Evolutionary conservation across 176 grass and related monocot genomes (phyloP).

Genomic region (Rhynchospora pubera): DNA sequence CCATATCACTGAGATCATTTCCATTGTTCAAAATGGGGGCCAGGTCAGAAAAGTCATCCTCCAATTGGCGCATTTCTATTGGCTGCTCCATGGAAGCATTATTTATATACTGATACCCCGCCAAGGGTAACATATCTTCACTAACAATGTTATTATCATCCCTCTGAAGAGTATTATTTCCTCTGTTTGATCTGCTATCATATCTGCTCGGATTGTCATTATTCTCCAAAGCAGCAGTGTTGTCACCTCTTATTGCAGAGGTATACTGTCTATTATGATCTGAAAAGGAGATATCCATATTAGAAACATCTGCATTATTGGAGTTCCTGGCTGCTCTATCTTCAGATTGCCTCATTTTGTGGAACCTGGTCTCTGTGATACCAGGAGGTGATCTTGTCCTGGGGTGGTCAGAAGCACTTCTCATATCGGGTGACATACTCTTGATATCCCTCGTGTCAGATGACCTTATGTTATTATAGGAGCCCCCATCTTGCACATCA

Average conservation of each 20-base stretch:
- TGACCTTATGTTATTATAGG: background rate
- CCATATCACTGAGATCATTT: slow-evolving; percentile 17
- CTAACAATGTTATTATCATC: background rate
- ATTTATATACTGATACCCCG: background rate
- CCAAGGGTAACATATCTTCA: background rate
- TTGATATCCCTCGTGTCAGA: background rate
- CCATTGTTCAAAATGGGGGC: slow-evolving; percentile 16
- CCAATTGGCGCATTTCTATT: slow-evolving; percentile 16
- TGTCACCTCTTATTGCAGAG: background rate
- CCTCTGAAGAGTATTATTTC: background rate
- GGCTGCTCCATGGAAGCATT: background rate
- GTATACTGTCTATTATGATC: background rate
- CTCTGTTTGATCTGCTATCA: background rate
- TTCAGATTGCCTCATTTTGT: background rate
- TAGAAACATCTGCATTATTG: slow-evolving; percentile 13
- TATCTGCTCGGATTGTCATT: background rate
- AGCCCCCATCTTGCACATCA: background rate
- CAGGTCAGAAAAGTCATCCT: slow-evolving; percentile 12
- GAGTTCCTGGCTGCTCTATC: background rate
- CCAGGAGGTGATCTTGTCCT: slow-evolving; percentile 5
- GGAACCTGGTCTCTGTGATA: slow-evolving; percentile 10
- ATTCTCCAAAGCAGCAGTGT: background rate
- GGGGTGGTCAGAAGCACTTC: background rate
- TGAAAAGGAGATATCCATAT: slow-evolving; percentile 52
- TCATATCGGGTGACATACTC: background rate